Base-by-base conservation (phyloP, 257 asterid genomes). In the Knoxia roxburghii region DNA sequence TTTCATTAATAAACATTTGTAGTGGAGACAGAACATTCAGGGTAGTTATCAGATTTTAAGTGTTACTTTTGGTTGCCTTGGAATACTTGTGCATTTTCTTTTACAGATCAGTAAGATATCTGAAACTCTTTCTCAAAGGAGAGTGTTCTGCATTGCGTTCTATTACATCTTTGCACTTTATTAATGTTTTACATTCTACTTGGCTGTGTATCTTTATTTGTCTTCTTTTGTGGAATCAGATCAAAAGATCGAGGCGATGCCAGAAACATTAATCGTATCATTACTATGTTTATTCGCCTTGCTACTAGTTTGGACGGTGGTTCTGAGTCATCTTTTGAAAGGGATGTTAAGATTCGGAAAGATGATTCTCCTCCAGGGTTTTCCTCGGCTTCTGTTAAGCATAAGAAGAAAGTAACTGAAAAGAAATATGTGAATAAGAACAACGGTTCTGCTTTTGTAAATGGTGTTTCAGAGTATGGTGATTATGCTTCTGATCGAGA, bases 401-500 rank as follows among this genome's bases (percentile, higher is more conserved):
- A 80, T 75, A 94, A 82, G 79, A 90, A 84, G 91, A 87, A 81
- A 78, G 72, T 75, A 62, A 78, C 80, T 68, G 97, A 86, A 72
- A 88, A 83, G 88, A 90, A 83, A 74, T 78, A 84, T 57, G 54
- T 76, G n/a, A 78, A 67, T 59, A 82, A 90, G 76, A 86, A 84
- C 79, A 89, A 87, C 75, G 92, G 91, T 48, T 75, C 76, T 67
- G 72, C 81, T 18, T 77, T 72, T 72, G 59, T 69, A 68, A 81
- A 76, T 80, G 91, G 95, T 71, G 66, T 73, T 69, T 77, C 78
- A 62, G 96, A 94, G 68, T 78, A 74, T 77, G 93, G 89, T 66
- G 99, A 90, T 70, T 79, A 81, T 83, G 86, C 91, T 52, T 88
- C 96, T 62, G 99, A 94, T 61, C 84, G 95, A 61, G 99, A 94